These are phyloP conservation scores for Myrmaecium sp. DNA, from an alignment of 2,329 filamentous ascomycete genomes.

Conservation along the genomic window DNA sequence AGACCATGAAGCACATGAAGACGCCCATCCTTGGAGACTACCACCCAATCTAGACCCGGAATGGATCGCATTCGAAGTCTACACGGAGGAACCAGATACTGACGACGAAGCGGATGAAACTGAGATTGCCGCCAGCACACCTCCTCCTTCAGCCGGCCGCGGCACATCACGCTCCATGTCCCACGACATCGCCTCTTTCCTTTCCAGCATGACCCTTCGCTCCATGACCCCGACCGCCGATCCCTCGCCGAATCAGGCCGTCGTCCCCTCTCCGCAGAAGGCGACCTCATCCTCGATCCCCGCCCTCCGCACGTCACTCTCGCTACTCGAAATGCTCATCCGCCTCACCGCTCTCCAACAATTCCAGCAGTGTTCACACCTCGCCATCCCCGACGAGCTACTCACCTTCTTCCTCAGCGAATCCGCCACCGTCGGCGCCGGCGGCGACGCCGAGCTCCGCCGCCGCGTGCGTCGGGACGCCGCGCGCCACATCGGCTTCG, in stretches of 20 bases:
- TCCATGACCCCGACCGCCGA: constrained; percentile 5
- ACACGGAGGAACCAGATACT: constrained; percentile 43
- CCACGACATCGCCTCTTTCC: constrained; percentile 20
- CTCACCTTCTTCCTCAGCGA: constrained; percentile 73
- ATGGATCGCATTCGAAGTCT: constrained; percentile 85
- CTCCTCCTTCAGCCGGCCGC: constrained; percentile 6
- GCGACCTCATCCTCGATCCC: constrained; percentile 18
- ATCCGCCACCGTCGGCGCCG: constrained; percentile 47
- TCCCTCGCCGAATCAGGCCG: constrained; percentile 10
- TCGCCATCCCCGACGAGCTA: constrained; percentile 80
- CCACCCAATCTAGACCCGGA: constrained; percentile 68
- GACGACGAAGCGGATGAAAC: constrained; percentile 33
- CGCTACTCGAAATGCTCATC: constrained; percentile 74
- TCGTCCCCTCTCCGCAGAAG: constrained; percentile 6
- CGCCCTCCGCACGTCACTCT: constrained; percentile 49
- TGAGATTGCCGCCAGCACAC: constrained; percentile 12
- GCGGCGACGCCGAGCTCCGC: constrained; percentile 42
- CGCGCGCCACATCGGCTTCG: constrained; percentile 46
- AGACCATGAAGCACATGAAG: constrained; percentile 7
- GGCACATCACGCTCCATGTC: constrained; percentile 3
- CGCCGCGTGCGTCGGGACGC: constrained; percentile 44
- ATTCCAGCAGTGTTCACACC: constrained; percentile 75
- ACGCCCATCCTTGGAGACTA: constrained; percentile 37
- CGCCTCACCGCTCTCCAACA: constrained; percentile 77
- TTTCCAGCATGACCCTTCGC: constrained; percentile 31